phyloP scores from a whole-genome alignment of 257 asterid species.

The Nicotiana tomentosiformis region DNA sequence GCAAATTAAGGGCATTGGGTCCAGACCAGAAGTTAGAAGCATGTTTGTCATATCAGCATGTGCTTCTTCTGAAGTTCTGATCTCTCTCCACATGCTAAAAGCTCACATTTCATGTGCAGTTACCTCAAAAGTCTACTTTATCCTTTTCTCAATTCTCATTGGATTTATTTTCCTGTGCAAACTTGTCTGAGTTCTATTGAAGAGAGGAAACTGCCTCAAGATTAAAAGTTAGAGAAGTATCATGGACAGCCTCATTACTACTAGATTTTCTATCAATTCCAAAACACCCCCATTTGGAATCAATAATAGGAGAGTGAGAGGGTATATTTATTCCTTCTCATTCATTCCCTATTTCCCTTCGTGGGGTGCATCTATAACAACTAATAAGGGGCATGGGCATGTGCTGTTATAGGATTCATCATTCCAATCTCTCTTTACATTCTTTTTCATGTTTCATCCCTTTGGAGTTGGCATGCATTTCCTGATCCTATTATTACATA shows the following conservation, averaged over 20 bases:
- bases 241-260: neutral
- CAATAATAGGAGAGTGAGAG: neutral
- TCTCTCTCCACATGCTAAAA: slow-evolving; percentile 29
- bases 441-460: neutral
- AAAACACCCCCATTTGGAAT: neutral
- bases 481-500: neutral
- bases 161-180: neutral
- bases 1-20: neutral
- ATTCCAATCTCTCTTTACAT: neutral
- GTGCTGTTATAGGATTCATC: neutral
- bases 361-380: slow-evolving; percentile 4
- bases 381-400: slow-evolving; percentile 6
- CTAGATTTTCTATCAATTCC: neutral
- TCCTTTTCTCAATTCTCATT: neutral
- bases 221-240: neutral
- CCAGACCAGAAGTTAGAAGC: slow-evolving; percentile 14
- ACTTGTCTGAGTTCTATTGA: neutral
- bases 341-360: neutral
- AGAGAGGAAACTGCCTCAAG: neutral
- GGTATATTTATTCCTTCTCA: neutral
- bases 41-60: slow-evolving; percentile 27
- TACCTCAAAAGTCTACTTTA: neutral
- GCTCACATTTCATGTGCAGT: slow-evolving; percentile 8
- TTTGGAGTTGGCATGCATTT: slow-evolving; percentile 5
- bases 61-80: slow-evolving; percentile 24